Conservation (phyloP, 768 basidiomycete species). For the Sarcodon sp. region DNA sequence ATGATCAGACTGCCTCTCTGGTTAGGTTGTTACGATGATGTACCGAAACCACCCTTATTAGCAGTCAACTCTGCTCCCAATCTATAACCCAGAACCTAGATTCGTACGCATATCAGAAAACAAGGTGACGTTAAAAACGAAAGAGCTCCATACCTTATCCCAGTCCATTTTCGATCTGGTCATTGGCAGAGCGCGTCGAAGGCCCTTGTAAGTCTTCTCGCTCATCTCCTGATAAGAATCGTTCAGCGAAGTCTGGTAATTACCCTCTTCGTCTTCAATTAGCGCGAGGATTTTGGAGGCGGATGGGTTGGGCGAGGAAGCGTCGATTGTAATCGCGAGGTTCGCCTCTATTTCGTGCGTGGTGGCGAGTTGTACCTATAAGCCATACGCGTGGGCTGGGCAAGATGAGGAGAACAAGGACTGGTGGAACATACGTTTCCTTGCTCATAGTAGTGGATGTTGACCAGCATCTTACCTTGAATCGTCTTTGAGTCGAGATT, state of each 20-base stretch:
- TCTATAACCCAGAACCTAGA: constrained; percentile 48
- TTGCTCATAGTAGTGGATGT: constrained; percentile 96
- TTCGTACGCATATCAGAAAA: neutral
- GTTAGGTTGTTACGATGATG: constrained; percentile 6
- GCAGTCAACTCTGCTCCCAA: constrained; percentile 66
- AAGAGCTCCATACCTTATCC: constrained; percentile 57
- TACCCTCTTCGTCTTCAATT: constrained; percentile 67
- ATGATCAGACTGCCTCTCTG: too few relatives aligned
- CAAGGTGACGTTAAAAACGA: neutral
- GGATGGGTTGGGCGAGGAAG: constrained; percentile 34
- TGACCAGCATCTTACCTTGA: constrained; percentile 62
- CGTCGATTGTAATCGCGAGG: constrained; percentile 44
- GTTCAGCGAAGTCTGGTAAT: constrained; percentile 69
- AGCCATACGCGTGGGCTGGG: neutral
- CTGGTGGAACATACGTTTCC: constrained; percentile 55
- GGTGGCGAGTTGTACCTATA: constrained; percentile 82
- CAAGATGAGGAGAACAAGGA: neutral
- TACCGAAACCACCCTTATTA: constrained; percentile 41
- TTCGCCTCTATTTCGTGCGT: constrained; percentile 53
- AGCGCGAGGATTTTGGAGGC: constrained; percentile 70
- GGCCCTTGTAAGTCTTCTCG: constrained; percentile 86
- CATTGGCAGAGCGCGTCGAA: constrained; percentile 83
- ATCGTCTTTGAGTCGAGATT: constrained; percentile 53
- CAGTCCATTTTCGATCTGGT: constrained; percentile 93
- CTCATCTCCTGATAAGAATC: constrained; percentile 82